Evolutionary conservation across 352 stramenopile species (phyloP).

Genomic region (Globisporangium canariense): DNA sequence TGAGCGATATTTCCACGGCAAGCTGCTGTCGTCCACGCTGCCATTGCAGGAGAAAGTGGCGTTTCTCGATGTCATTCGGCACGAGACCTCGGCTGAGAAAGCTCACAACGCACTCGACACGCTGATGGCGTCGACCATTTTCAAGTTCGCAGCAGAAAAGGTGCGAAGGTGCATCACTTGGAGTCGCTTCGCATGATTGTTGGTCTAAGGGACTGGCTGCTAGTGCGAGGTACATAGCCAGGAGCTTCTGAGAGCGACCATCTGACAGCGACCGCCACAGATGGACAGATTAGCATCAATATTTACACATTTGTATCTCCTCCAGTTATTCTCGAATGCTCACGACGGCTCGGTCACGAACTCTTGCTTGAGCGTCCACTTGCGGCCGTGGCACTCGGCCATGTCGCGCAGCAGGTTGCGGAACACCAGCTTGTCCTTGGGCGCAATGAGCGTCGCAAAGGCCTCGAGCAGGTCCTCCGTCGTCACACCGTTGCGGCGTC

Average conservation of each 20-base stretch:
- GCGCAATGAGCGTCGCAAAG: constrained; percentile 81
- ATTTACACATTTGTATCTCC: background rate
- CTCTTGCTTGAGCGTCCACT: constrained; percentile 73
- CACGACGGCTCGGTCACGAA: constrained; percentile 22
- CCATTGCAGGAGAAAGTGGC: background rate
- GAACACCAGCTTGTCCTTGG: constrained; percentile 88
- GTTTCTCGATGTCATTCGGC: background rate
- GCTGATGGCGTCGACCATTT: background rate
- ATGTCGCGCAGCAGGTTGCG: constrained; percentile 83
- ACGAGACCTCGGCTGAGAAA: background rate
- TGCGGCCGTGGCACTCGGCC: constrained; percentile 57
- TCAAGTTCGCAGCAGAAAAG: background rate
- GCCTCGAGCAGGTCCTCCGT: constrained; percentile 87
- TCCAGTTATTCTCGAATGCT: constrained; percentile 1
- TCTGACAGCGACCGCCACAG: no score
- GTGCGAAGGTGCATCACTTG: background rate
- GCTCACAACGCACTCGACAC: background rate
- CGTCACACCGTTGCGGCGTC: constrained; percentile 55
- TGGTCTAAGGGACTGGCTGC: no score
- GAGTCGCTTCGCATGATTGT: background rate
- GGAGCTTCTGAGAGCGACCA: no score
- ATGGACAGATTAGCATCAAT: background rate
- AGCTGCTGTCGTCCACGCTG: background rate
- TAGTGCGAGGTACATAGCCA: no score
- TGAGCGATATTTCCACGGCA: background rate